Percentiles rank a stretch among this genome's conserved stretches.
Evolutionary conservation across 2,329 filamentous ascomycete genomes (phyloP).

Genomic region (Xylariaceae sp.): DNA sequence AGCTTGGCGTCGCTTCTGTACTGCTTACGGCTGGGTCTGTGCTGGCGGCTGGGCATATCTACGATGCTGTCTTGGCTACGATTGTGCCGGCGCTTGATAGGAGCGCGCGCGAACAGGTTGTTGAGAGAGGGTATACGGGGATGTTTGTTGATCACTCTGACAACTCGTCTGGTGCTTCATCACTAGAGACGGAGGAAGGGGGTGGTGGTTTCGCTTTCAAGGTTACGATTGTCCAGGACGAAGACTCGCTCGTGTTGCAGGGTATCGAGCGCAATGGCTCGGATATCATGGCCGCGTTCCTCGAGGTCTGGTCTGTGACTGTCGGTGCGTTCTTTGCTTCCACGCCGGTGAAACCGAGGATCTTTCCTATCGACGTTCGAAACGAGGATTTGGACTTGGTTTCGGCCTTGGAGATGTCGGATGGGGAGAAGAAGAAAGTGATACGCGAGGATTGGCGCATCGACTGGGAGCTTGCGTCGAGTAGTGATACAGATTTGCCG

Average conservation of each 20-base stretch:
- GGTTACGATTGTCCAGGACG: neutral
- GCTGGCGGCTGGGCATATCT: neutral
- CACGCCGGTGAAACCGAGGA: neutral
- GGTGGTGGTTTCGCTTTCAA: neutral
- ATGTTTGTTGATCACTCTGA: neutral
- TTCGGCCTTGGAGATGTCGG: too few relatives aligned
- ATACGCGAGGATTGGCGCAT: conserved; percentile 14
- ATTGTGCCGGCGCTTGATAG: conserved; percentile 3
- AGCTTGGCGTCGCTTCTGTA: conserved; percentile 5
- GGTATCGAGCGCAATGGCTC: neutral
- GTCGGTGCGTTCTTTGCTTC: conserved; percentile 5
- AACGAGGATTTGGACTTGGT: neutral
- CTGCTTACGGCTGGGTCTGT: conserved; percentile 8
- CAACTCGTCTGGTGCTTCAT: neutral
- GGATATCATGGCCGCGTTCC: conserved; percentile 5
- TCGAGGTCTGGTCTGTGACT: conserved; percentile 8
- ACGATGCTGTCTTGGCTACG: conserved; percentile 5
- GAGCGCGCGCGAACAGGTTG: conserved; percentile 3
- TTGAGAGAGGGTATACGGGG: conserved; percentile 1
- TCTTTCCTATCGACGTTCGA: conserved; percentile 7
- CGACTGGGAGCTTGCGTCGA: conserved; percentile 1
- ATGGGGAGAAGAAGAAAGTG: neutral
- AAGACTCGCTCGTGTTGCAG: conserved; percentile 2
- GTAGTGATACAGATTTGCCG: neutral
- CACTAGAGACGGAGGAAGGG: neutral